Base-by-base conservation (phyloP, 1,139 yeast species). In the Lodderomyces jiufengensis region DNA sequence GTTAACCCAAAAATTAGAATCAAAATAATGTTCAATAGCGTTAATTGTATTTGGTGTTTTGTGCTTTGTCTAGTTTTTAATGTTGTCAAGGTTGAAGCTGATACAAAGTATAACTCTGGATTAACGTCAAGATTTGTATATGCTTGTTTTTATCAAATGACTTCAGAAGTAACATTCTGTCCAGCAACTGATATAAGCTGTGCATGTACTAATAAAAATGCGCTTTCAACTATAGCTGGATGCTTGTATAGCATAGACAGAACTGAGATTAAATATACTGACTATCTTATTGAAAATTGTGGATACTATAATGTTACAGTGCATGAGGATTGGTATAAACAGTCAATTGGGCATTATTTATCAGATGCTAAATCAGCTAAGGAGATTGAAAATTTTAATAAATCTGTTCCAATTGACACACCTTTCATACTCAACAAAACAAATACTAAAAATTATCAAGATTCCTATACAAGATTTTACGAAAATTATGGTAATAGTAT, bases 401-500 rank as follows among this genome's bases (percentile, higher is more conserved):
- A 21, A 4, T 39, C 57, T 2, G 37, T 33, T 18, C 21, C 30
- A 2, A 31, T 34, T n/a, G 35, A 36, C 13, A 22, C 22, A 10
- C 39, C 41, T 3, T 16, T 38, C 4, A 9, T 23, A 13, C 27
- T 35, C 9, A 22, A 22, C 11, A 18, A n/a, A 10, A n/a, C 11
- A 6, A 31, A 24, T 10, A 36, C 25, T n/a, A 8, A 35, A 16
- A 24, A 32, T 22, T 29, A 28, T 22, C 24, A 28, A 24, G 25
- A 22, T 12, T 39, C 42, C 1, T 39, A 36, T 26, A 27, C 30
- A 4, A 28, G 27, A 22, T 39, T 29, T 38, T 44, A 59, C 27
- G 66, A 66, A 6, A 63, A 63, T 39, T 65, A 57, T 41, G 53
- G 56, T 37, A 51, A 57, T 33, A 65, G 78, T 3, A 59, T 70